Evolutionary conservation across 768 basidiomycete genomes (phyloP), one percentile per base, ranked within the genome.

Genomic region (Botryobasidium botryosum): DNA sequence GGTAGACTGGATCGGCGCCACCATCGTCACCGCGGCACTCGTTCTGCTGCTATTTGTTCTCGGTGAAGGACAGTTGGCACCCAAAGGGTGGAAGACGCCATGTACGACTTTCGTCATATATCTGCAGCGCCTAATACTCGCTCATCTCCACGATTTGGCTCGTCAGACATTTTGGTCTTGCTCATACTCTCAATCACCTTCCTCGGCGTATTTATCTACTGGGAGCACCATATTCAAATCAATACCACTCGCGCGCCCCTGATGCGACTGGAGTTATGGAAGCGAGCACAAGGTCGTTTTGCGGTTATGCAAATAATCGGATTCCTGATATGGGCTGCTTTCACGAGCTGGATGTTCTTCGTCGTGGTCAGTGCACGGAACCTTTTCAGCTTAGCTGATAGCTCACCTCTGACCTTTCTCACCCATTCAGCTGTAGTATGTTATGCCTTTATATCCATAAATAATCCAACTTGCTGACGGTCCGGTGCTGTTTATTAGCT

Each of bases 1-100:
- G 0, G 66, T 87, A 0, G 85, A 90, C 48, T 86, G 82, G 81
- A 58, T 81, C 18, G 85, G 85, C 2, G 78, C 77, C 0, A 57
- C 68, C 13, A 57, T 87, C 13, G 60, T 74, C 44, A 82, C 81
- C 0, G 57, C 63, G 0, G 83, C 79, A 0, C 61, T 87, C 26
- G 70, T 79, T 1, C 60, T 87, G 0, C 66, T 88, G 49, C 66
- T 78, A 6, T 86, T 85, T 52, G 75, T 77, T 0, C 68, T 90
- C 3, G 73, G 75, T 40, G 72, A 80, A 50, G 81, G 74, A 5
- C 67, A 66, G n/a, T 60, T 66, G 13, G 77, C 73, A 3, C 31
- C 31, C 17, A 39, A 72, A 3, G 69, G 71, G 6, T 86, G 80
- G 79, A 61, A 57, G 8, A 76, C 77, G 4, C 52, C 63, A 4